Base-by-base conservation (phyloP, 306 rosid species). In the Gynostemma pentaphyllum region DNA sequence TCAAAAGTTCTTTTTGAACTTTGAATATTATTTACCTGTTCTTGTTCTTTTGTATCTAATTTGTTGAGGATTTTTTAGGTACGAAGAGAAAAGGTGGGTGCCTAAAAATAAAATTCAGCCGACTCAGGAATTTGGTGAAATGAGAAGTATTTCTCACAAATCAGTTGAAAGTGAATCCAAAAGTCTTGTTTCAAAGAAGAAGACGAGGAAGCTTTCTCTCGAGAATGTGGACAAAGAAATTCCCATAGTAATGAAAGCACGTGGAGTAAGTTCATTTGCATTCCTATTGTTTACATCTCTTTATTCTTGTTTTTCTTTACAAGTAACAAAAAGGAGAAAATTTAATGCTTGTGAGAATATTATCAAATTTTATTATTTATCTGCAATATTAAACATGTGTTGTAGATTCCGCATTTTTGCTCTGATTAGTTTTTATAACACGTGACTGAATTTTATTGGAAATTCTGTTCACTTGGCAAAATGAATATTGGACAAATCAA, bases 31-130 rank as follows among this genome's bases (percentile, higher is more conserved):
- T 57, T 18, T 34, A 68, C 44, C 52, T 59, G 26, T 46, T 76
- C 22, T 42, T 44, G 37, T 37, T 69, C 56, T 56, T 65, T 64
- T 41, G 19, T 29, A 62, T 37, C 23, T 13, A 59, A 40, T 45
- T 75, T 50, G 63, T 48, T 69, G 55, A 45, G 71, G 70, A 74
- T 68, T 63, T 72, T 74, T 66, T 45, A 90, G 97, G 83, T 90
- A 90, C 53, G 86, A 80, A 57, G 87, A 81, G 44, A 87, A 75
- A 74, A 77, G 37, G 68, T 90, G 96, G 96, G 81, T 75, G 68
- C 62, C 54, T 9, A 73, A 72, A 41, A 75, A 70, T 37, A 78
- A 69, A 59, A 59, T 67, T 45, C 68, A 30, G 50, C 68, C 84
- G 30, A 26, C 75, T 66, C 40, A 75, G 30, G 69, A 64, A 55